phyloP scores from a whole-genome alignment of 306 rosid genomes.

The Vigna angularis region DNA sequence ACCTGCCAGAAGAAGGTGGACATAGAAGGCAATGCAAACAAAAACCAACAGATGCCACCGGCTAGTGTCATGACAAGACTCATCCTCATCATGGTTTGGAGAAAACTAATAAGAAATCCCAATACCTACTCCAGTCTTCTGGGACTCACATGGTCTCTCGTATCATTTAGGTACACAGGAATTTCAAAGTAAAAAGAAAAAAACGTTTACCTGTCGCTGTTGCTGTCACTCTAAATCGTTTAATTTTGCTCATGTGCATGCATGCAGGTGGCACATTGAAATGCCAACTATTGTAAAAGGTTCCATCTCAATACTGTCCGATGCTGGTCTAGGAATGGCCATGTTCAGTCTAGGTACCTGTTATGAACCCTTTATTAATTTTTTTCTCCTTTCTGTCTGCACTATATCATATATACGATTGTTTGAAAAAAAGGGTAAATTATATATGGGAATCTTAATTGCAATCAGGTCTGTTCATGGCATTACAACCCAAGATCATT shows the following conservation, averaged over 20 bases:
- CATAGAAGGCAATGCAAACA: slow-evolving; percentile 55
- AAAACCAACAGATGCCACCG: slow-evolving; percentile 85
- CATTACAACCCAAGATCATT: slow-evolving; percentile 85
- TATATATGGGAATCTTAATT: not conserved
- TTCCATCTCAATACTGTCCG: slow-evolving; percentile 82
- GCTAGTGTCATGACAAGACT: slow-evolving; percentile 91
- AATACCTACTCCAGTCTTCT: slow-evolving; percentile 84
- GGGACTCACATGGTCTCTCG: slow-evolving; percentile 82
- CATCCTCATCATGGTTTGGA: slow-evolving; percentile 90
- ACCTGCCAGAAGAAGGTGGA: slow-evolving; percentile 61
- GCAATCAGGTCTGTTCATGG: slow-evolving; percentile 84
- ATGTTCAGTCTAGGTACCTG: slow-evolving; percentile 86
- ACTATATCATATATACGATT: not conserved
- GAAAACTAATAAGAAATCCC: slow-evolving; percentile 92
- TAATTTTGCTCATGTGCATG: slow-evolving; percentile 40
- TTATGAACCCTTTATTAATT: not conserved
- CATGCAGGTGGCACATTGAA: slow-evolving; percentile 72
- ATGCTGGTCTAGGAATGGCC: slow-evolving; percentile 96
- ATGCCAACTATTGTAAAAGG: slow-evolving; percentile 86
- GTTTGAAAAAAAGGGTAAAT: not conserved
- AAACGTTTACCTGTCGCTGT: not conserved
- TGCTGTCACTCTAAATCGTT: not conserved
- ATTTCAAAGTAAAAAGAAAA: not conserved
- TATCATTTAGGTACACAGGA: slow-evolving; percentile 65
- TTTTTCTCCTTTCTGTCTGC: not conserved